Conservation (phyloP, 2,329 filamentous ascomycete genomes). For the Scytalidium sp. region DNA sequence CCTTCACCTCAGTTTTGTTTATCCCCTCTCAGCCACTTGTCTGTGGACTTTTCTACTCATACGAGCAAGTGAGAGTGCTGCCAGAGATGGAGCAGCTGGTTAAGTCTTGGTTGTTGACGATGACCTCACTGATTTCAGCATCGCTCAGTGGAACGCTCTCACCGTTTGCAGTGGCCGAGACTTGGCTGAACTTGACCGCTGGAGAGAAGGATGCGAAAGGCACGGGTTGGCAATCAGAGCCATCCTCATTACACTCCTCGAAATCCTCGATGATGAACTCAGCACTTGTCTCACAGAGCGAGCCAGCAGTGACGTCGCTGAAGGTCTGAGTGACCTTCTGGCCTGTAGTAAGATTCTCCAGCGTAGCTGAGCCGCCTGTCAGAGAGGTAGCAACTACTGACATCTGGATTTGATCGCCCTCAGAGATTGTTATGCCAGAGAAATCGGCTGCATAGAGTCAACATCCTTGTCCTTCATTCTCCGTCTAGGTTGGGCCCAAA, state of each 20-base stretch:
- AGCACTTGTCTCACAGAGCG: slow-evolving; percentile 42
- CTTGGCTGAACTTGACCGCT: slow-evolving; percentile 40
- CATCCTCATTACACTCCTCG: no score
- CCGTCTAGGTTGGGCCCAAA: no score
- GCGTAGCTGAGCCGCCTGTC: slow-evolving; percentile 37
- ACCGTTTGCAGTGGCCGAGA: slow-evolving; percentile 29
- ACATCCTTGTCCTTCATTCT: no score
- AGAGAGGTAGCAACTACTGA: slow-evolving; percentile 35
- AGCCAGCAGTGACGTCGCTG: slow-evolving; percentile 27
- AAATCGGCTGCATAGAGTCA: slow-evolving; percentile 53
- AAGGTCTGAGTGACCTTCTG: slow-evolving; percentile 41
- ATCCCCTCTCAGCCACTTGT: no score
- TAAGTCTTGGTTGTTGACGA: slow-evolving; percentile 41
- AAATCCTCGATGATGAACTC: slow-evolving; percentile 55
- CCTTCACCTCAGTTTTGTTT: no score
- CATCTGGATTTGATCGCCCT: slow-evolving; percentile 42
- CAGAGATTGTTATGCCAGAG: slow-evolving; percentile 37
- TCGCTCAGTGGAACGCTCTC: slow-evolving; percentile 12
- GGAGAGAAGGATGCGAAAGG: slow-evolving; percentile 46
- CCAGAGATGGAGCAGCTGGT: slow-evolving; percentile 11
- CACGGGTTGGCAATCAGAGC: slow-evolving; percentile 34
- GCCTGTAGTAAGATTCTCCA: slow-evolving; percentile 44
- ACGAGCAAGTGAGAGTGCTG: not conserved
- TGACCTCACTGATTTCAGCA: slow-evolving; percentile 34
- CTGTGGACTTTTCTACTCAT: no score